Percentiles rank a stretch among this genome's conserved stretches.
Evolutionary conservation across 805 yeast genomes (phyloP).

Genomic region (Komagataella phaffii): DNA sequence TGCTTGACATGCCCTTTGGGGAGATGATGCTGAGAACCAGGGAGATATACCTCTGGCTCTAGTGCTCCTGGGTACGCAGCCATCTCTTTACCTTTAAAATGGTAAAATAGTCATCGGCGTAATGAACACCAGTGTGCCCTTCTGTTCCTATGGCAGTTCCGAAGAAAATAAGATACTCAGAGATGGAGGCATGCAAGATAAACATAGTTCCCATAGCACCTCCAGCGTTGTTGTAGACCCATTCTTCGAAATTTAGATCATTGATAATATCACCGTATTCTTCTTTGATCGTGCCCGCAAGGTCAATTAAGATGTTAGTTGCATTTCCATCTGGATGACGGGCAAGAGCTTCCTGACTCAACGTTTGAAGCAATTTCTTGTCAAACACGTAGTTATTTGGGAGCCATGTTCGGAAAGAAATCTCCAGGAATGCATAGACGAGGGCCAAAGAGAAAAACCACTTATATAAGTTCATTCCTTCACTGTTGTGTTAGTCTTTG

Average conservation of each 20-base stretch:
- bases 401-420: conserved; percentile 29
- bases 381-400: conserved; percentile 67
- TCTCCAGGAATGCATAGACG: neutral
- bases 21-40: conserved; percentile 83
- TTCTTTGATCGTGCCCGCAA: conserved; percentile 42
- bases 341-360: conserved; percentile 42
- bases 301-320: conserved; percentile 46
- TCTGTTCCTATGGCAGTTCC: conserved; percentile 93
- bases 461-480: neutral
- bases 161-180: conserved; percentile 86
- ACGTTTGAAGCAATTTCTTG: conserved; percentile 37
- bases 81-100: conserved; percentile 60
- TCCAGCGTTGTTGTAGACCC: conserved; percentile 97
- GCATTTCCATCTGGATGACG: conserved; percentile 45
- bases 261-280: conserved; percentile 69
- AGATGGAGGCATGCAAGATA: conserved; percentile 84
- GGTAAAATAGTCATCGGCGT: conserved; percentile 95
- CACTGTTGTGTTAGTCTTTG: neutral
- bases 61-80: conserved; percentile 61
- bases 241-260: conserved; percentile 60
- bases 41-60: conserved; percentile 55
- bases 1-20: conserved; percentile 66
- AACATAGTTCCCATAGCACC: conserved; percentile 98
- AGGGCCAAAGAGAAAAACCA: neutral
- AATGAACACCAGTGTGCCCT: conserved; percentile 93